Evolutionary conservation across 2,329 filamentous ascomycete genomes (phyloP).

Genomic region (Aspergillus unguis): DNA sequence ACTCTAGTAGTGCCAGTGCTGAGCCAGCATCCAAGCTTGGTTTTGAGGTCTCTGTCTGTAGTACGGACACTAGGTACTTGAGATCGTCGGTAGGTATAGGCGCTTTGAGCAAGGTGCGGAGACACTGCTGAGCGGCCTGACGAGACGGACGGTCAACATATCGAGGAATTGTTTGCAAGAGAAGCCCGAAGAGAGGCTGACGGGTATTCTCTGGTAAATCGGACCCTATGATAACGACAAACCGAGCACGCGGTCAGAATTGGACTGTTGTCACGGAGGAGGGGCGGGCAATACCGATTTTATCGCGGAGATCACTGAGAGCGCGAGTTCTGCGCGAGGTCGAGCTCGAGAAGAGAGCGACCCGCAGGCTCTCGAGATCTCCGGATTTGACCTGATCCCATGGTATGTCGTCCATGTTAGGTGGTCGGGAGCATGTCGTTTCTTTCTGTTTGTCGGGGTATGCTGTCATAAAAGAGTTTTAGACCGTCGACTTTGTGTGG

Average conservation of each 20-base stretch:
- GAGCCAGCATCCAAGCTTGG: slow-evolving; percentile 71
- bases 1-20: slow-evolving; percentile 86
- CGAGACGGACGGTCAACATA: slow-evolving; percentile 85
- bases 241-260: slow-evolving; percentile 14
- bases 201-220: slow-evolving; percentile 31
- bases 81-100: slow-evolving; percentile 48
- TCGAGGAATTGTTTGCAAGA: slow-evolving; percentile 83
- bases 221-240: slow-evolving; percentile 24
- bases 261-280: slow-evolving; percentile 3
- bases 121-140: slow-evolving; percentile 75
- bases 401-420: slow-evolving; percentile 43
- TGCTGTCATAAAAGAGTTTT: slow-evolving; percentile 42
- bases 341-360: slow-evolving; percentile 42
- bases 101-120: slow-evolving; percentile 64
- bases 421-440: slow-evolving; percentile 30
- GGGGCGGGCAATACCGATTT: slow-evolving; percentile 34
- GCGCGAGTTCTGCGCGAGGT: slow-evolving; percentile 40
- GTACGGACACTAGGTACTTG: slow-evolving; percentile 60
- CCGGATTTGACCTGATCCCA: slow-evolving; percentile 45
- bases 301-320: slow-evolving; percentile 45
- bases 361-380: slow-evolving; percentile 38
- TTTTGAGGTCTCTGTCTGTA: slow-evolving; percentile 73
- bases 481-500: slow-evolving; percentile 21
- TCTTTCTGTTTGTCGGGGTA: slow-evolving; percentile 18
- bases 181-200: slow-evolving; percentile 60